Evolutionary conservation across 805 yeast genomes (phyloP).

Genomic region (Blastobotrys parvus): DNA sequence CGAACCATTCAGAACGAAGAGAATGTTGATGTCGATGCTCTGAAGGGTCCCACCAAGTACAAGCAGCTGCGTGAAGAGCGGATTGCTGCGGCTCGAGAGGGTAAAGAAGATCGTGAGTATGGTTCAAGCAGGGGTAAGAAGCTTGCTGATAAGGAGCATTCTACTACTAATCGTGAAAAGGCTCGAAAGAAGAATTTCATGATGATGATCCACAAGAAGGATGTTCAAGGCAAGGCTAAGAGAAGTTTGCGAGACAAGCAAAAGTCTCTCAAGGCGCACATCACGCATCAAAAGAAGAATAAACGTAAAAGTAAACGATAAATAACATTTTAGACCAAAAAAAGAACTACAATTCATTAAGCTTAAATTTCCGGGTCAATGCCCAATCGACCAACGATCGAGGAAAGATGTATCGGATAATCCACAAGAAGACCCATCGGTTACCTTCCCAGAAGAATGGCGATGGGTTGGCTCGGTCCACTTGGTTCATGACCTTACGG

Average conservation of each 20-base stretch:
- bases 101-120: conserved; percentile 86
- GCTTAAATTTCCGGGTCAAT: conserved; percentile 3
- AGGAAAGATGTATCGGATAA: conserved; percentile 1
- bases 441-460: conserved; percentile 5
- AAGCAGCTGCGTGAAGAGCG: conserved; percentile 88
- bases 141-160: conserved; percentile 57
- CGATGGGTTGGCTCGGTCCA: conserved; percentile 1
- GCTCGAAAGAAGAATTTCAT: conserved; percentile 97
- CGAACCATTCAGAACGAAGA: conserved; percentile 53
- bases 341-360: not conserved
- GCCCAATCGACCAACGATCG: conserved; percentile 2
- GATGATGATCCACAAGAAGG: conserved; percentile 94
- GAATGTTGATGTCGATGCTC: conserved; percentile 65
- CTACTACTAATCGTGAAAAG: conserved; percentile 93
- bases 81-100: conserved; percentile 78
- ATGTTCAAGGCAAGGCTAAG: conserved; percentile 90
- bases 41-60: conserved; percentile 70
- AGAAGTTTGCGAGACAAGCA: conserved; percentile 87
- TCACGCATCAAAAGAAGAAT: conserved; percentile 84
- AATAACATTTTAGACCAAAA: not conserved
- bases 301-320: conserved; percentile 31
- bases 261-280: conserved; percentile 75
- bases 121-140: conserved; percentile 82
- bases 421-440: conserved; percentile 2
- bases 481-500: conserved; percentile 28